phyloP scores from a whole-genome alignment of 2,329 filamentous ascomycete genomes.

The Colletotrichum higginsianum region DNA sequence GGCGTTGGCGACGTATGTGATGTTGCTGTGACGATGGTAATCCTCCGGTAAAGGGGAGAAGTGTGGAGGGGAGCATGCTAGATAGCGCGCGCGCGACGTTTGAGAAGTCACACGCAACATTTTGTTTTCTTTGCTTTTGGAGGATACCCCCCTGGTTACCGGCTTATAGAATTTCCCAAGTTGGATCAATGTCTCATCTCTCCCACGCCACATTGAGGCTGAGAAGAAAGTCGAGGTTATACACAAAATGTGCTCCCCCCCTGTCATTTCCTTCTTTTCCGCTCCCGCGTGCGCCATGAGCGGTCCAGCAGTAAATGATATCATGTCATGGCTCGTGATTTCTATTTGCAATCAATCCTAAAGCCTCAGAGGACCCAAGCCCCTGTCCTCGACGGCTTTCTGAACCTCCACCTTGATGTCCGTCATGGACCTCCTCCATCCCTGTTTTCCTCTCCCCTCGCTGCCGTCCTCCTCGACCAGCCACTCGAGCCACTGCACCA shows the following conservation, averaged over 20 bases:
- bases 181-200: conserved; percentile 11
- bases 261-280: too few species aligned
- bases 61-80: background rate
- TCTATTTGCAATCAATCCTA: conserved; percentile 43
- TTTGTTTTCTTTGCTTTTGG: conserved; percentile 5
- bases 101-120: background rate
- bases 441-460: conserved; percentile 54
- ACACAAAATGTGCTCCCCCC: background rate
- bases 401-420: conserved; percentile 67
- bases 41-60: background rate
- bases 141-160: conserved; percentile 17
- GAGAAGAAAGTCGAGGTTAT: background rate
- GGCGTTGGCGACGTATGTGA: background rate
- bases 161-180: background rate
- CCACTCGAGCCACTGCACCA: conserved; percentile 78
- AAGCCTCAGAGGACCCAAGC: conserved; percentile 69
- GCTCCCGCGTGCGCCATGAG: background rate
- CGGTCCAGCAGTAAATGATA: conserved; percentile 11
- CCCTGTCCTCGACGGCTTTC: conserved; percentile 68
- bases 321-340: conserved; percentile 34
- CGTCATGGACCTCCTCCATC: conserved; percentile 63
- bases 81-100: background rate
- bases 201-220: background rate
- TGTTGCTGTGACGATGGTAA: conserved; percentile 4
- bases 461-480: conserved; percentile 65